phyloP scores from a whole-genome alignment of 1,284 basidiomycete species.

The Leucoagaricus sp. region DNA sequence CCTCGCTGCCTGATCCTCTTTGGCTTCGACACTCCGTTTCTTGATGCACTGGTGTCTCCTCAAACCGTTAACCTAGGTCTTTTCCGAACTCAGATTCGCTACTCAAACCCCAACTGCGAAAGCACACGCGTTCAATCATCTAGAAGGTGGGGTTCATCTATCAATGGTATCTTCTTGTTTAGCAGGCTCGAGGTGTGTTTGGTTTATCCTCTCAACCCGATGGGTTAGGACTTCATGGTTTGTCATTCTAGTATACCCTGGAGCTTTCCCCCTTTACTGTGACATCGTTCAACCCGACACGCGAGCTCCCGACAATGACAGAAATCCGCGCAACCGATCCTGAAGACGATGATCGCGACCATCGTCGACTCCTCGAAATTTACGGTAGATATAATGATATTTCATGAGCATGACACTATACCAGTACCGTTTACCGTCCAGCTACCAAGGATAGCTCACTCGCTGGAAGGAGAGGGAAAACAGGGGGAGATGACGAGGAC shows the following conservation, averaged over 20 bases:
- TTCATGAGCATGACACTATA: neutral
- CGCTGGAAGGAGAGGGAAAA: too few species aligned
- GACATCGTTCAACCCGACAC: neutral
- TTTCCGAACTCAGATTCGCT: slow-evolving; percentile 20
- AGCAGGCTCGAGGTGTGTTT: slow-evolving; percentile 41
- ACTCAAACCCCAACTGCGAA: neutral
- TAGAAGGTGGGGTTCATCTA: slow-evolving; percentile 45
- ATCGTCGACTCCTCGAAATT: too few species aligned
- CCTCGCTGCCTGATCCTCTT: slow-evolving; percentile 37
- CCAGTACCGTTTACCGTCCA: neutral
- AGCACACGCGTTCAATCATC: slow-evolving; percentile 19
- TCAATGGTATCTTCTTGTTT: slow-evolving; percentile 40
- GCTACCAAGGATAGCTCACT: too few species aligned
- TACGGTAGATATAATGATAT: neutral
- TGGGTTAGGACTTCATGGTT: too few species aligned
- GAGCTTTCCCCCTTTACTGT: neutral
- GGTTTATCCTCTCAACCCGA: neutral
- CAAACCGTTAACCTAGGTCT: slow-evolving; percentile 33
- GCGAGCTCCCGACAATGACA: neutral
- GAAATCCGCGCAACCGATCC: too few species aligned
- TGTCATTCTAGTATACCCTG: slow-evolving; percentile 3
- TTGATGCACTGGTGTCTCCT: slow-evolving; percentile 35
- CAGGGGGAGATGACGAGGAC: too few species aligned
- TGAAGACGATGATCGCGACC: too few species aligned
- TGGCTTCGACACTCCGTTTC: slow-evolving; percentile 32